These are phyloP conservation scores for Lodderomyces margitis DNA, from an alignment of 1,139 yeast species.

Conservation along the genomic window DNA sequence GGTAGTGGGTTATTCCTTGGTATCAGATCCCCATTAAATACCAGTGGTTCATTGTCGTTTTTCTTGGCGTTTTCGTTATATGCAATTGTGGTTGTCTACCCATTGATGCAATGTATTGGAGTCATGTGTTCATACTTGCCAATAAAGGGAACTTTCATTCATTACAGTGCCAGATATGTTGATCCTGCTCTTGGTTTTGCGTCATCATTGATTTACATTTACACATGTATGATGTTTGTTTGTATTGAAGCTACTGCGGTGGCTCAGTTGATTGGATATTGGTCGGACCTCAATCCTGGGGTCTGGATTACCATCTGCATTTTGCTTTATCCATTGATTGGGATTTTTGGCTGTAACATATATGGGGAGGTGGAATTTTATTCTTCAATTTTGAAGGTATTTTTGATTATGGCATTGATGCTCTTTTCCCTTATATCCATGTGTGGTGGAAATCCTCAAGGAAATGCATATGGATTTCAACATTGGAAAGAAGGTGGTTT, in stretches of 20 bases:
- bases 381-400: conserved; percentile 36
- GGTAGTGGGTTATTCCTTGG: conserved; percentile 50
- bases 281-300: conserved; percentile 40
- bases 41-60: conserved; percentile 39
- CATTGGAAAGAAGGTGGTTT: conserved; percentile 38
- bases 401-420: conserved; percentile 41
- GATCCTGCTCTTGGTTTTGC: conserved; percentile 44
- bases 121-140: conserved; percentile 43
- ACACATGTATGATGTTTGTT: conserved; percentile 36
- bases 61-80: conserved; percentile 35
- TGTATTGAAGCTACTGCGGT: conserved; percentile 40
- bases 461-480: conserved; percentile 37
- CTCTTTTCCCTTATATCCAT: conserved; percentile 35
- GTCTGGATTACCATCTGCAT: conserved; percentile 34
- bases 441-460: conserved; percentile 40
- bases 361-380: conserved; percentile 41
- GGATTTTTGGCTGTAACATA: conserved; percentile 37
- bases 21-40: conserved; percentile 31
- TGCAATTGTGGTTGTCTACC: conserved; percentile 37
- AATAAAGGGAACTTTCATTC: conserved; percentile 38
- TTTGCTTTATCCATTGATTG: conserved; percentile 28
- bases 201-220: conserved; percentile 33
- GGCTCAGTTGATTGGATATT: conserved; percentile 33
- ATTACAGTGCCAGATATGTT: conserved; percentile 37
- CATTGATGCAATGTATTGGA: conserved; percentile 40